These are phyloP conservation scores for Coemansia sp. DNA, from an alignment of 192 early-diverging fungal genomes.

Conservation along the genomic window DNA sequence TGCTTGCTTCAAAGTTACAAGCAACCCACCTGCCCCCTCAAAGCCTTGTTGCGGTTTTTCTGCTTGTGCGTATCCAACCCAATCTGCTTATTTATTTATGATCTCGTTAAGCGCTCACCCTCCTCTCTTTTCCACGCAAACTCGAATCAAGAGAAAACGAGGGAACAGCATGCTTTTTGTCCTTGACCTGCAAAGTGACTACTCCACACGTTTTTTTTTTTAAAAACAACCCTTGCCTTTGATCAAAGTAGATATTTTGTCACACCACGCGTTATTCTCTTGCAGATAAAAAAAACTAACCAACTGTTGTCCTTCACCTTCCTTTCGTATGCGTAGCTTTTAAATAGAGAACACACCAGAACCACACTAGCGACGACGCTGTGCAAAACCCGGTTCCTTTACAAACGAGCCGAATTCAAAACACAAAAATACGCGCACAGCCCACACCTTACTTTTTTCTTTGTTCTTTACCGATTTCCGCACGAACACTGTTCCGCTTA, in stretches of 20 bases:
- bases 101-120: background rate
- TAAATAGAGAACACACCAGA: background rate
- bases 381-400: background rate
- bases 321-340: background rate
- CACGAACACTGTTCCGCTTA: constrained; percentile 3
- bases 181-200: background rate
- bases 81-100: background rate
- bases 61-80: background rate
- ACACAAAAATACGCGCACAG: background rate
- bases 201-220: background rate
- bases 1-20: background rate
- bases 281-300: background rate
- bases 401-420: background rate
- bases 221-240: background rate
- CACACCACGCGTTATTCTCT: background rate
- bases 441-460: background rate
- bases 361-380: background rate
- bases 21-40: background rate
- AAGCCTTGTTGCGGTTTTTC: background rate
- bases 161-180: background rate
- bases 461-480: constrained; percentile 4
- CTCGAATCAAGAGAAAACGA: background rate
- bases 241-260: constrained; percentile 4
- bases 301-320: background rate
- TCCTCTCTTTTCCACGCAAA: background rate